Evolutionary conservation across 148 eudicot species (phyloP), one percentile per base, ranked within the genome.

Genomic region (Camellia japonica): DNA sequence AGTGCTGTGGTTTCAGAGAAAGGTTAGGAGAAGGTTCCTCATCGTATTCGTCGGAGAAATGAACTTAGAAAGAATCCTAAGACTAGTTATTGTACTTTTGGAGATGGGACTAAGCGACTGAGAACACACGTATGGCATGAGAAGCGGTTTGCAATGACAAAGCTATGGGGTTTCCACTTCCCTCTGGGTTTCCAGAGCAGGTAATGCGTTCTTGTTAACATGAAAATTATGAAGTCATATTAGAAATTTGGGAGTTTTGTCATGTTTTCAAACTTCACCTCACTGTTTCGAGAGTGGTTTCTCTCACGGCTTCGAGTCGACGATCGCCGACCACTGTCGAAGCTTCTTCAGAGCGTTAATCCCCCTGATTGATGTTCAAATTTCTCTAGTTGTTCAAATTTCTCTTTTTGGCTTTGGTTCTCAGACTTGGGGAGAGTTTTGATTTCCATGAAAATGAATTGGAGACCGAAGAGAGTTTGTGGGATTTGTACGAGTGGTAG

Each of bases 401-500:
- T 23, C 77, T 93, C 46, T 87, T 88, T 19, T 58, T 93, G 47
- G 90, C 90, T 3, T 68, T 91, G 78, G 51, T 90, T 61, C 54
- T 93, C 2, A 80, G 86, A 2, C 84, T 89, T 62, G 79, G 87
- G 0, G 78, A 85, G 68, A 80, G 91, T 47, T 90, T 93, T 54
- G 96, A 95, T 67, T 90, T 83, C 89, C 87, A 86, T 16, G 97
- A 90, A 62, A 83, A 80, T 70, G 98, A 95, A 19, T 74, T 95
- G 59, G 98, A 93, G 63, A 89, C 92, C n/a, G 97, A 95, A 23
- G 93, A 95, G 60, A 79, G 87, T 44, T 79, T 95, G 30, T 91
- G 97, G 98, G 88, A 85, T 18, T 52, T 95, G 77, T 95, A 95
- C 82, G 92, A 95, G 90, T 84, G 98, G 83, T 95, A 97, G 98